These are phyloP conservation scores for Rubia yunnanensis DNA, from an alignment of 257 asterid genomes.

Conservation along the genomic window DNA sequence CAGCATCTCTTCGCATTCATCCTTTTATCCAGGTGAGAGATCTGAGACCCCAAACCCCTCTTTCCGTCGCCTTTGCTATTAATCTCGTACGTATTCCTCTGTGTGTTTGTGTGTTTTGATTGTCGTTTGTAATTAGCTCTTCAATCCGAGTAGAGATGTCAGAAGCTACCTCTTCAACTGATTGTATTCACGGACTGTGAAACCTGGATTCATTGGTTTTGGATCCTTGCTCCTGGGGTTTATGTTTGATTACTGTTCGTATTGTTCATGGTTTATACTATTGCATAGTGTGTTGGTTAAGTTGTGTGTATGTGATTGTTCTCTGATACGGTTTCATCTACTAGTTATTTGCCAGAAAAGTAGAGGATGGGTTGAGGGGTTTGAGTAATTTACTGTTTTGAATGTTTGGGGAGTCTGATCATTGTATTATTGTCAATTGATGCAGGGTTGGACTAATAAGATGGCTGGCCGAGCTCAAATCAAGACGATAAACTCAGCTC, in stretches of 20 bases:
- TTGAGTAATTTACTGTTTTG: not conserved
- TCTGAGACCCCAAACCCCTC: not conserved
- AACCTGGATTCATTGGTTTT: not conserved
- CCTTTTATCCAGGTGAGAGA: conserved; percentile 8
- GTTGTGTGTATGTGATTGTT: not conserved
- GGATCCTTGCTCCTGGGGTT: not conserved
- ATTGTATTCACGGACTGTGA: not conserved
- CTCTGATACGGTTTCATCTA: not conserved
- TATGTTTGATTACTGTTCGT: not conserved
- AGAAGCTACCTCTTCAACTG: not conserved
- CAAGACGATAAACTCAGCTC: conserved; percentile 74
- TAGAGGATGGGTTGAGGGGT: not conserved
- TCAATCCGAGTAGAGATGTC: not conserved
- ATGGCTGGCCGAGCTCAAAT: conserved; percentile 84
- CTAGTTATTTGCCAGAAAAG: not conserved
- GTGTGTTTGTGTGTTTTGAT: not conserved
- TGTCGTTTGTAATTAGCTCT: not conserved
- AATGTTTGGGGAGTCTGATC: not conserved
- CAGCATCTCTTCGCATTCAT: not conserved
- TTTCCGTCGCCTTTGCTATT: not conserved
- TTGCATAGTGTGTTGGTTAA: not conserved
- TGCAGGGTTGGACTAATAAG: conserved; percentile 6
- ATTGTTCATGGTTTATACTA: not conserved
- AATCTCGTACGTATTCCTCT: not conserved
- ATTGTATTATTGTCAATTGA: not conserved